phyloP scores from a whole-genome alignment of 495 filamentous ascomycete genomes.

The Parathielavia appendiculata region DNA sequence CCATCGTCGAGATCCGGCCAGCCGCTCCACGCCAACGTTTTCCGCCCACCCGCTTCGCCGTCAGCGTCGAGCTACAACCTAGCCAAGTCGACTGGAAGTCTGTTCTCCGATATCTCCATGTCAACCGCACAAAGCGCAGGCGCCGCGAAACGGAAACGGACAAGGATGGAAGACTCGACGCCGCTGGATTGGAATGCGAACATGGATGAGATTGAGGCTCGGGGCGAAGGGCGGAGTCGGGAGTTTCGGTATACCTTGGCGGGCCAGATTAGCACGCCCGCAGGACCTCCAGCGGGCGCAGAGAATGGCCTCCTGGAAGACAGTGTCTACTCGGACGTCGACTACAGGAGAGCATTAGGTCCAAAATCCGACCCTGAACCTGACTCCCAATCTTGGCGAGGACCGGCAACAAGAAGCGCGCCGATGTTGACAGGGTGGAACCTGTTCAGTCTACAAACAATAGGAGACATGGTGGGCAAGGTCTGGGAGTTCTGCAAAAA shows the following conservation, averaged over 20 bases:
- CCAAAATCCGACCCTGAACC: constrained; percentile 31
- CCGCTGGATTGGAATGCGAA: constrained; percentile 33
- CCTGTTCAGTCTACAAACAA: constrained; percentile 38
- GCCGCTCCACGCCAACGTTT: constrained; percentile 50
- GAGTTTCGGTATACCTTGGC: constrained; percentile 47
- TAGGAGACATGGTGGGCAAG: constrained; percentile 62
- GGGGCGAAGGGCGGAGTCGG: constrained; percentile 23
- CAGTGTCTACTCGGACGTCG: constrained; percentile 50
- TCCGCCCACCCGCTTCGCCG: constrained; percentile 61
- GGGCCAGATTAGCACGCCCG: constrained; percentile 58
- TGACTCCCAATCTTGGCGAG: constrained; percentile 23
- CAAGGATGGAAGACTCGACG: constrained; percentile 32
- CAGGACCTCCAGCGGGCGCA: constrained; percentile 42
- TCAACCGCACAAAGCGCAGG: constrained; percentile 20
- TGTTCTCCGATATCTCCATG: constrained; percentile 41
- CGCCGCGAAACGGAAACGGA: constrained; percentile 40
- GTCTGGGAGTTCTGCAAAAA: constrained; percentile 77
- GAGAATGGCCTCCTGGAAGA: constrained; percentile 46
- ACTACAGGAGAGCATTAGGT: constrained; percentile 47
- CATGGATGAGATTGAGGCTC: constrained; percentile 25
- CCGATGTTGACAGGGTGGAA: constrained; percentile 38
- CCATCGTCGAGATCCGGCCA: constrained; percentile 36
- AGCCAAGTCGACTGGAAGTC: constrained; percentile 49
- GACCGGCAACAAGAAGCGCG: not conserved
- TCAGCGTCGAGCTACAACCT: constrained; percentile 58